Evolutionary conservation across 345 rosid genomes (phyloP), one percentile per base, ranked within the genome.

Genomic region (Camelina laxa): DNA sequence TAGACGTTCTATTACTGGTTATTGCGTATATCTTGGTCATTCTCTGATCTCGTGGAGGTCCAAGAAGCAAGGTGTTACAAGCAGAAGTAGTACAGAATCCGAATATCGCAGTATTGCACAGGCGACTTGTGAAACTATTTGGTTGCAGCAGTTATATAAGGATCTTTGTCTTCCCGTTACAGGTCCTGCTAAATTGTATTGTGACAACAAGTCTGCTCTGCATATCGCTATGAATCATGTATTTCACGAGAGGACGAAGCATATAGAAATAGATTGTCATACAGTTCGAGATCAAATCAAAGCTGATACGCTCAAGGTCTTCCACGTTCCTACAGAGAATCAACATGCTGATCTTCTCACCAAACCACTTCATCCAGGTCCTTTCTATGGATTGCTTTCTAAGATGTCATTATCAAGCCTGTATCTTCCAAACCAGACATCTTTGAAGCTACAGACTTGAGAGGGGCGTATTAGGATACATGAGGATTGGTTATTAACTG

Each of bases 81-180:
- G 60, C 1, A 0, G 12, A 3, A 56, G 39, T 0, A 57, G 41
- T 0, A 16, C 61, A 0, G 13, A 57, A 9, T 38, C 41, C 1
- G 41, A 31, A 0, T 57, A 57, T 30, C 3, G 13, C 0, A 57
- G 41, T 0, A 15, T 30, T 13, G 13, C 41, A 2, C 12, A 8
- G 0, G 13, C 13, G 0, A 38, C 42, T 2, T 38, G 42, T 39
- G 44, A 39, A 4, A 1, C 4, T 11, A 3, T 39, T 3, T 39
- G 44, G 44, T 9, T 39, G 0, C 3, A 10, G 1, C 14, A 39
- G 5, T 4, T 39, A 0, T 4, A 3, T 0, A 39, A 3, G 4
- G 44, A 39, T 12, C 11, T 39, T 0, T 3, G 3, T 0, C 5
- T 39, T 0, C 12, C 14, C 0, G 44, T 39, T 11, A 1, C 12